phyloP scores from a whole-genome alignment of 2,329 filamentous ascomycete species.

The Nemania sp. region DNA sequence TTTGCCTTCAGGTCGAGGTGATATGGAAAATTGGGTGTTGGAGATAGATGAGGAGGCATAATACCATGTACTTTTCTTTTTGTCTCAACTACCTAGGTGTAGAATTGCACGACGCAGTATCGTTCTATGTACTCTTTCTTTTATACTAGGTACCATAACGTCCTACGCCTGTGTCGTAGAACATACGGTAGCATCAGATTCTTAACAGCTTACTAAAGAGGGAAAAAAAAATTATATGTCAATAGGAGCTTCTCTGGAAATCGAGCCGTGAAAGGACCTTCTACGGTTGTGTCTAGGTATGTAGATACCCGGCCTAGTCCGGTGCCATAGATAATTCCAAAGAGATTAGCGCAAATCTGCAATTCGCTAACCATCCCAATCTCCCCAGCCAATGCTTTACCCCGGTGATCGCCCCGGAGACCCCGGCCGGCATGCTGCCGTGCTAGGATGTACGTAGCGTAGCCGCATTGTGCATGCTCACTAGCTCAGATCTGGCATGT shows the following conservation, averaged over 20 bases:
- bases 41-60: slow-evolving; percentile 1
- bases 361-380: background rate
- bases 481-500: slow-evolving; percentile 10
- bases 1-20: slow-evolving; percentile 47
- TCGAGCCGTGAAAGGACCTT: background rate
- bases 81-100: no score
- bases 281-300: background rate
- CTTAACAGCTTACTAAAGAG: slow-evolving; percentile 20
- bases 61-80: background rate
- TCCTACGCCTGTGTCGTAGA: no score
- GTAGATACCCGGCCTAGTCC: background rate
- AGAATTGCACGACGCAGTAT: background rate
- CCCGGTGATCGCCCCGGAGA: background rate
- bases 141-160: no score
- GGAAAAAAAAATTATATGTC: background rate
- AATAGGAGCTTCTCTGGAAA: background rate
- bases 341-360: no score
- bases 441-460: slow-evolving; percentile 13
- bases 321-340: no score
- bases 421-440: background rate
- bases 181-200: no score
- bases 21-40: slow-evolving; percentile 49
- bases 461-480: slow-evolving; percentile 21
- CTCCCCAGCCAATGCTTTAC: slow-evolving; percentile 2
- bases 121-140: no score